Conservation (phyloP, 805 yeast species). For the Blastobotrys americana region DNA sequence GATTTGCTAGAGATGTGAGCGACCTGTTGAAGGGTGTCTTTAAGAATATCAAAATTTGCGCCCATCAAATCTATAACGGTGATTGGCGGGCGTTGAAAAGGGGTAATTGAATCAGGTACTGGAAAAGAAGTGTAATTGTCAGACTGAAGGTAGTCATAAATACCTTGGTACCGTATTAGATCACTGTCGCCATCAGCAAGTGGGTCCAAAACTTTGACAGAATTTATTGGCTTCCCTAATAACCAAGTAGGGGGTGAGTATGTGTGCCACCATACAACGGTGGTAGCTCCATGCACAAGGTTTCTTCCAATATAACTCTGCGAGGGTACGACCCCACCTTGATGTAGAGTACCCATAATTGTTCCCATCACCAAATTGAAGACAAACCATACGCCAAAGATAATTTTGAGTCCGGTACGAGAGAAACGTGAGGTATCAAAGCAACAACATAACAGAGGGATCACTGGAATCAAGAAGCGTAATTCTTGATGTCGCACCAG, state of each 20-base stretch:
- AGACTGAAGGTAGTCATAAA: constrained; percentile 12
- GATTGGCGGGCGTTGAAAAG: no score
- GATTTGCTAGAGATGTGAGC: constrained; percentile 2
- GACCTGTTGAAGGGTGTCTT: constrained; percentile 17
- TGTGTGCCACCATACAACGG: constrained; percentile 83
- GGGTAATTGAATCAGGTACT: not conserved
- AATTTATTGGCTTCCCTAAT: constrained; percentile 32
- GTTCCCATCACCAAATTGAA: constrained; percentile 57
- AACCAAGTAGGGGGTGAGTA: constrained; percentile 93
- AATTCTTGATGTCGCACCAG: constrained; percentile 86
- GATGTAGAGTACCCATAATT: constrained; percentile 78
- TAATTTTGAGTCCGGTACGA: constrained; percentile 16
- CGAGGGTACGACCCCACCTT: constrained; percentile 80
- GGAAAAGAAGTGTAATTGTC: not conserved
- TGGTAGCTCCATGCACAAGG: constrained; percentile 21
- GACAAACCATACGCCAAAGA: constrained; percentile 43
- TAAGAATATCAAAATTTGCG: constrained; percentile 27
- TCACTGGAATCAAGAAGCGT: constrained; percentile 72
- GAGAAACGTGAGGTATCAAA: constrained; percentile 29
- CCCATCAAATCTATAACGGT: constrained; percentile 47
- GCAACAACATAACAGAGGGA: constrained; percentile 63
- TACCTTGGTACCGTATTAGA: constrained; percentile 11
- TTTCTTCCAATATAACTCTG: constrained; percentile 30
- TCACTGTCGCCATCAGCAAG: constrained; percentile 5
- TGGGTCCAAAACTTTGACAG: constrained; percentile 23